Percentiles rank a stretch among this genome's conserved stretches.
Evolutionary conservation across 768 basidiomycete genomes (phyloP).

Genomic region (Lentinula detonsa): DNA sequence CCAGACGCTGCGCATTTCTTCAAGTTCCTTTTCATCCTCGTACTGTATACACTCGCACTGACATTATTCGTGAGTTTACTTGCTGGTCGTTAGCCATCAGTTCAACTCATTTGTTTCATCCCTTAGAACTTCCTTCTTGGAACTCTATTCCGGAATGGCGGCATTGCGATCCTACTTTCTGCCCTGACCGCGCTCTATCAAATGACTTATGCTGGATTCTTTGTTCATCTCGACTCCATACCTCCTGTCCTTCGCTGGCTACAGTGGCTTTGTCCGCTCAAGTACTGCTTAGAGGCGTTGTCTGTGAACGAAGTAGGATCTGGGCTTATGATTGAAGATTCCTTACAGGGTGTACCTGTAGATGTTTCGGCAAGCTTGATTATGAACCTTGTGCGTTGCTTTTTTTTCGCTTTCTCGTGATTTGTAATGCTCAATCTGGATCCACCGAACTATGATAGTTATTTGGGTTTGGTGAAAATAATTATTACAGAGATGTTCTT

Average conservation of each 20-base stretch:
- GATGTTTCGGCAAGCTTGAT: constrained; percentile 76
- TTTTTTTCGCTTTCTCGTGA: not conserved
- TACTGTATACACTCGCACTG: constrained; percentile 79
- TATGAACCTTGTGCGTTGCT: constrained; percentile 65
- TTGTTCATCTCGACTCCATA: constrained; percentile 79
- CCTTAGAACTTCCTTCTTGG: constrained; percentile 88
- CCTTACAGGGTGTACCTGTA: constrained; percentile 76
- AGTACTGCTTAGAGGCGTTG: constrained; percentile 80
- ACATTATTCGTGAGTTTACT: constrained; percentile 67
- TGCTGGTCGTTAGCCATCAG: not conserved
- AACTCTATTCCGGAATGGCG: constrained; percentile 76
- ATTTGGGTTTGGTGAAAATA: constrained; percentile 78
- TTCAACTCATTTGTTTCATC: not conserved
- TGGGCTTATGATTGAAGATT: constrained; percentile 79
- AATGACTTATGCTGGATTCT: constrained; percentile 90
- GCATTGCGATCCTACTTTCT: constrained; percentile 85
- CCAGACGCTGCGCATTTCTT: constrained; percentile 79
- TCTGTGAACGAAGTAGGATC: constrained; percentile 89
- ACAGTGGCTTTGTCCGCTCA: constrained; percentile 84
- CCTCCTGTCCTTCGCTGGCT: constrained; percentile 92
- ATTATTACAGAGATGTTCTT: constrained; percentile 88
- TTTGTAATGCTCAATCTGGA: not conserved
- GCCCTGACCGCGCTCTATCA: constrained; percentile 72
- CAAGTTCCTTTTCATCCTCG: constrained; percentile 90
- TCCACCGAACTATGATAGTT: constrained; percentile 33